These are phyloP conservation scores for Graphilbum fragrans DNA, from an alignment of 2,329 filamentous ascomycete genomes.

Conservation along the genomic window DNA sequence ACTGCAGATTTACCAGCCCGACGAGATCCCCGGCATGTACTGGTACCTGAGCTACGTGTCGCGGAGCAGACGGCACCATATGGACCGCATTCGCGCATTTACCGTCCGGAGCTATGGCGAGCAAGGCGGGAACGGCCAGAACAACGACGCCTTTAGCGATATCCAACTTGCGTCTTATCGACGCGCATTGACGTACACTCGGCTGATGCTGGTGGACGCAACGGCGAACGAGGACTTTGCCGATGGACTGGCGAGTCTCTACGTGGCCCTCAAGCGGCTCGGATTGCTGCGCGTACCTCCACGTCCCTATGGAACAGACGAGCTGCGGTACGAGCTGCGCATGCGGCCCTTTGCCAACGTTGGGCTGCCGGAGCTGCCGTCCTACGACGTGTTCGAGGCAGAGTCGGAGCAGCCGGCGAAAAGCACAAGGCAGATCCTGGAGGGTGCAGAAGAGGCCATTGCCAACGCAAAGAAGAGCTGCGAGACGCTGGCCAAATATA, in stretches of 20 bases:
- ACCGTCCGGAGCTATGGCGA: conserved; percentile 26
- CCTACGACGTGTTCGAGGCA: conserved; percentile 45
- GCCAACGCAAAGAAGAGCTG: conserved; percentile 39
- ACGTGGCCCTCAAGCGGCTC: conserved; percentile 52
- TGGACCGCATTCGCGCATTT: conserved; percentile 62
- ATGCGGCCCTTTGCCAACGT: conserved; percentile 74
- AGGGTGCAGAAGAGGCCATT: conserved; percentile 32
- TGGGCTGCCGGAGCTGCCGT: conserved; percentile 53
- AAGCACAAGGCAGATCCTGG: conserved; percentile 26
- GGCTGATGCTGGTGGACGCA: conserved; percentile 51
- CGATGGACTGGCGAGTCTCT: conserved; percentile 47
- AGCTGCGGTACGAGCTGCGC: conserved; percentile 66
- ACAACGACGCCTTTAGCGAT: conserved; percentile 22
- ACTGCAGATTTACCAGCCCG: conserved; percentile 73
- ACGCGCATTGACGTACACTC: conserved; percentile 41
- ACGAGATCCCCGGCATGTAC: conserved; percentile 83
- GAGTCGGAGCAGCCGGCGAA: conserved; percentile 28
- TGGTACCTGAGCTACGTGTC: conserved; percentile 72
- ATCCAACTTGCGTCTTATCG: conserved; percentile 7
- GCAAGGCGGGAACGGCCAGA: neutral
- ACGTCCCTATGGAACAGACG: conserved; percentile 54
- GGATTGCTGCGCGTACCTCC: conserved; percentile 35
- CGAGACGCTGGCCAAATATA: conserved; percentile 41
- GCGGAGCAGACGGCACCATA: conserved; percentile 54
- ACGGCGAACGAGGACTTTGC: conserved; percentile 48